A percentile compares a stretch with the other conserved stretches of the same genome.
phyloP scores from a whole-genome alignment of 495 filamentous ascomycete genomes.

The Tuber magnatum region DNA sequence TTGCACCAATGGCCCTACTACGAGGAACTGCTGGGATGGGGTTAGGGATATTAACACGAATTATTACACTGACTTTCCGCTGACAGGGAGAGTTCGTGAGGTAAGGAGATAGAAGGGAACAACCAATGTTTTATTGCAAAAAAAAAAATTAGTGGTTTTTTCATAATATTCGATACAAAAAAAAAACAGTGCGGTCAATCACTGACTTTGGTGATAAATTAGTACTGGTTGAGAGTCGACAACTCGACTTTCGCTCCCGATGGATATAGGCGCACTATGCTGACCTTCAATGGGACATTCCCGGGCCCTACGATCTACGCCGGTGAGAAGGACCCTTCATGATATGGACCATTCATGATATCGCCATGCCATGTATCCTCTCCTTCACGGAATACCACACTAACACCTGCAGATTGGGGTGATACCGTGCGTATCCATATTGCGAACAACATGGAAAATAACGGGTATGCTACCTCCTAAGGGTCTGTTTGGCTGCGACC shows the following conservation, averaged over 20 bases:
- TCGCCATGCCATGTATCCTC: slow-evolving; percentile 46
- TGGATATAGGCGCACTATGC: slow-evolving; percentile 47
- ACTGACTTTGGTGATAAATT: slow-evolving; percentile 5
- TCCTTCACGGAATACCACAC: slow-evolving; percentile 48
- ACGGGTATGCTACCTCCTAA: slow-evolving; percentile 11
- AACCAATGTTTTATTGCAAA: background rate
- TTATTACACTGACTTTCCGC: slow-evolving; percentile 47
- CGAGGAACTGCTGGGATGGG: slow-evolving; percentile 43
- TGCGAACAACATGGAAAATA: slow-evolving; percentile 35
- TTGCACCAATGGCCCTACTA: slow-evolving; percentile 44
- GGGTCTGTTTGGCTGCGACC: too few relatives aligned
- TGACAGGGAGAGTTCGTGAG: slow-evolving; percentile 46
- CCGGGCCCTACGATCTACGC: slow-evolving; percentile 52
- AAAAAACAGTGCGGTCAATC: background rate
- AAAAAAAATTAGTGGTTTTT: background rate
- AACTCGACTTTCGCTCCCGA: slow-evolving; percentile 47
- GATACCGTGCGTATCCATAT: slow-evolving; percentile 37
- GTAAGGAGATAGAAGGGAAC: slow-evolving; percentile 11
- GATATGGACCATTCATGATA: slow-evolving; percentile 43
- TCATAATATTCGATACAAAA: slow-evolving; percentile 1
- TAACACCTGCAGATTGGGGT: slow-evolving; percentile 19
- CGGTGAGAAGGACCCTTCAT: slow-evolving; percentile 23
- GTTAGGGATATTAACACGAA: slow-evolving; percentile 52
- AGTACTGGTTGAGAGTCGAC: slow-evolving; percentile 44
- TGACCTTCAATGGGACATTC: slow-evolving; percentile 51